Percentiles rank a stretch among this genome's conserved stretches.
These are phyloP conservation scores for Leucocoprinus sp. DNA, from an alignment of 768 basidiomycete species.

Conservation along the genomic window DNA sequence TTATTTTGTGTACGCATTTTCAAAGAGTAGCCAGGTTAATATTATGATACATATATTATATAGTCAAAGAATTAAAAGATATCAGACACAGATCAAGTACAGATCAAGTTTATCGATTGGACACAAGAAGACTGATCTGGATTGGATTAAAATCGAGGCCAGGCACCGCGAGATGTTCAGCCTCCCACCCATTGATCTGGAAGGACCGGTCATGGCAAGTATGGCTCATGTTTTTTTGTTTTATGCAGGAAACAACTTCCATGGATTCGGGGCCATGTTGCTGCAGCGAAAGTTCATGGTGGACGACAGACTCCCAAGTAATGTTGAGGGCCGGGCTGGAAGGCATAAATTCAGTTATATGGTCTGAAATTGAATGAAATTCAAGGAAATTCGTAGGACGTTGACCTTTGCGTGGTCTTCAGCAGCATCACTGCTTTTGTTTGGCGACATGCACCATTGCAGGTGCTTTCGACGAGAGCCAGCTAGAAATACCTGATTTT, in stretches of 20 bases:
- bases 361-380: conserved; percentile 43
- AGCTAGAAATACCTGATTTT: conserved; percentile 90
- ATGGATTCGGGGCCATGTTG: too few relatives aligned
- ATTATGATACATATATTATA: too few relatives aligned
- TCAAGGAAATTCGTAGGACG: conserved; percentile 78
- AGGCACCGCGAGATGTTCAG: conserved; percentile 74
- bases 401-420: conserved; percentile 91
- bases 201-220: conserved; percentile 2
- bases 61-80: too few relatives aligned
- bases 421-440: conserved; percentile 61
- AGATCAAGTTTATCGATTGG: too few relatives aligned
- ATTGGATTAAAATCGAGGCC: conserved; percentile 92
- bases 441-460: conserved; percentile 93
- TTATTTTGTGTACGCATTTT: too few relatives aligned
- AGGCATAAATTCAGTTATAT: neutral
- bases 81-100: too few relatives aligned
- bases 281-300: neutral
- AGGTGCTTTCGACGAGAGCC: conserved; percentile 87
- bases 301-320: conserved; percentile 7
- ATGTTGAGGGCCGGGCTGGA: conserved; percentile 9
- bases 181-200: conserved; percentile 24
- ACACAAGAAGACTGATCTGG: conserved; percentile 79
- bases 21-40: too few relatives aligned
- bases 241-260: too few relatives aligned
- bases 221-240: neutral